phyloP scores from a whole-genome alignment of 352 stramenopile species.

The Peronospora farinosa region DNA sequence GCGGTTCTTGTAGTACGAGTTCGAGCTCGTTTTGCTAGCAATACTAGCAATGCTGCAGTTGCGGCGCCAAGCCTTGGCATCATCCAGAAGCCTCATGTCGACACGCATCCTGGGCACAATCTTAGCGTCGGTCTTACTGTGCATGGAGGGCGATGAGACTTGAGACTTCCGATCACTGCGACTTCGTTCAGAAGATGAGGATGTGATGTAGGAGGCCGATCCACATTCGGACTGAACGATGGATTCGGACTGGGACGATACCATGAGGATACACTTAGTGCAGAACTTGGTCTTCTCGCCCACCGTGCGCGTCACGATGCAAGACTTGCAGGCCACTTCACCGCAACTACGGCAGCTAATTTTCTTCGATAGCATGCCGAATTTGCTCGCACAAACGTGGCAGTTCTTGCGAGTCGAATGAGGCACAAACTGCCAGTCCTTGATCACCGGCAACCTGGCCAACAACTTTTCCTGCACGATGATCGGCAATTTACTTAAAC shows the following conservation, averaged over 20 bases:
- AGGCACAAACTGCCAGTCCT: conserved; percentile 44
- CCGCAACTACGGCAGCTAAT: conserved; percentile 65
- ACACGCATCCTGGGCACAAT: conserved; percentile 22
- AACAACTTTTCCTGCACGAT: conserved; percentile 47
- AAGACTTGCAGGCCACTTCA: conserved; percentile 74
- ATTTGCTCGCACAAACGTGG: conserved; percentile 54
- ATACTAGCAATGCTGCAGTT: conserved; percentile 35
- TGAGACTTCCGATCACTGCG: conserved; percentile 24
- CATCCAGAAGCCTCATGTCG: conserved; percentile 42
- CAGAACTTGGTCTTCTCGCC: conserved; percentile 61
- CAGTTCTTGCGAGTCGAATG: conserved; percentile 47
- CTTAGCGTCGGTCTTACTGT: conserved; percentile 8
- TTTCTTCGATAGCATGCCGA: conserved; percentile 71
- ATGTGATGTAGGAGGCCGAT: conserved; percentile 31
- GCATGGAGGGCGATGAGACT: conserved; percentile 23
- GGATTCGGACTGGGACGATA: conserved; percentile 34
- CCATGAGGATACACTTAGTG: conserved; percentile 63
- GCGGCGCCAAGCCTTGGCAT: conserved; percentile 21
- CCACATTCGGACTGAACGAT: conserved; percentile 23
- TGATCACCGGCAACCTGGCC: conserved; percentile 38
- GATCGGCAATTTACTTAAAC: conserved; percentile 44
- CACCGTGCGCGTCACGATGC: conserved; percentile 48
- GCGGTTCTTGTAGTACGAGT: conserved; percentile 28
- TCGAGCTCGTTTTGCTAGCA: conserved; percentile 38
- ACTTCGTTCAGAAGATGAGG: conserved; percentile 21